Evolutionary conservation across 805 yeast genomes (phyloP), one percentile per base, ranked within the genome.

Genomic region (Saccharomyces eubayanus): DNA sequence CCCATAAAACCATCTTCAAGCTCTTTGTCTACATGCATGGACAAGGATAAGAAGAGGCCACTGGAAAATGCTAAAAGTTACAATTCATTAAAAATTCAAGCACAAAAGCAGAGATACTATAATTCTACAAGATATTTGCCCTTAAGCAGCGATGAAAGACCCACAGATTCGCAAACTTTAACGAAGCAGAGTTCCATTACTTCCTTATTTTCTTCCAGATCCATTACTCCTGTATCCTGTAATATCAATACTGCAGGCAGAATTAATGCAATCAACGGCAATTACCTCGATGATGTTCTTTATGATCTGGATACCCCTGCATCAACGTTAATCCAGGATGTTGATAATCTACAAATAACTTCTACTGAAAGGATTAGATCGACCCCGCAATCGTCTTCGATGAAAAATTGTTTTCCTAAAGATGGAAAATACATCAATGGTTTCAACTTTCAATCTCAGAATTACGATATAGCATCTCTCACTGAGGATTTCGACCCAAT

Each of bases 31-130:
- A 8, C 24, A n/a, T 21, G 20, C 8, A 16, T 16, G 24, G 40
- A 41, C 16, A 16, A 41, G n/a, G 45, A 36, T 9, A n/a, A 46
- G 21, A 24, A 14, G 20, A 16, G 6, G n/a, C 14, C 47, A 21
- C 21, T 49, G 28, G 53, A 21, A 20, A 30, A 36, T 49, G 28
- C 29, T 27, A 49, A 16, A 14, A 49, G 43, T 16, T 16, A 11
- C 40, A 48, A 11, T 30, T 31, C 41, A 21, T 41, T 43, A 30
- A 36, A 21, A 27, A 43, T 31, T 12, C 51, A 41, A 50, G 53
- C 46, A 49, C 55, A 12, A 30, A 62, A 52, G 45, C 49, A 58
- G 6, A 62, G 66, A 2, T 55, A 59, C 41, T 50, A 55, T 43
- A 50, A 14, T 9, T 53, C 64, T 4, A 55, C 57, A 36, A 36